Conservation (phyloP, 768 basidiomycete genomes). For the Exsudoporus frostii region DNA sequence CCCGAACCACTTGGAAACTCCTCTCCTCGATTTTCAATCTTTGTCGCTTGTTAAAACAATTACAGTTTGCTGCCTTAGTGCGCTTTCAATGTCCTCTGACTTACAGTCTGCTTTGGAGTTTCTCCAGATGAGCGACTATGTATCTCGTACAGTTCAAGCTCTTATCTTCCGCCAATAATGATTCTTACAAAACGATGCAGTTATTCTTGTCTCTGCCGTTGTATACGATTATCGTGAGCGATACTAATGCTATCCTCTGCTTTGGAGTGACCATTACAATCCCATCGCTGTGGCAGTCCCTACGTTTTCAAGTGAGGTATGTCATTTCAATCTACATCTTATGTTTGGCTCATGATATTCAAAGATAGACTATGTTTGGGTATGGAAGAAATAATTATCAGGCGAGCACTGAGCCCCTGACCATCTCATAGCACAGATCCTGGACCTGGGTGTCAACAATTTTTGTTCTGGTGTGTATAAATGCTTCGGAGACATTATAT, state of each 20-base stretch:
- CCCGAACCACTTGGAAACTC: neutral
- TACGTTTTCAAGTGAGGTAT: neutral
- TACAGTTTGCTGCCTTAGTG: too few relatives aligned
- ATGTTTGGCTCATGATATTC: neutral
- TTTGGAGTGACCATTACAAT: neutral
- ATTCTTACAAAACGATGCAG: neutral
- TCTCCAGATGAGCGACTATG: neutral
- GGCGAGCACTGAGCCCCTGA: neutral
- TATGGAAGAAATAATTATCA: neutral
- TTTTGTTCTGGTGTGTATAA: slow-evolving; percentile 1
- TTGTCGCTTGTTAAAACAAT: neutral
- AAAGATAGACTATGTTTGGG: slow-evolving; percentile 16
- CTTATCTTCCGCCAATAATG: neutral
- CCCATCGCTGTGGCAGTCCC: neutral
- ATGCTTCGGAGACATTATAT: neutral
- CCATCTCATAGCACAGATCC: neutral
- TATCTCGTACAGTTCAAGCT: neutral
- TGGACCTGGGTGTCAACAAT: slow-evolving; percentile 12
- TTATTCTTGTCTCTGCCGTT: neutral
- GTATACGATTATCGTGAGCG: slow-evolving; percentile 9
- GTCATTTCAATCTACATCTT: neutral
- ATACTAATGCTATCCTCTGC: rapidly evolving
- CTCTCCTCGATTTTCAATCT: neutral
- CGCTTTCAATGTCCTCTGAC: slow-evolving; percentile 4
- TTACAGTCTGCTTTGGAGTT: neutral